Evolutionary conservation across 1,139 yeast genomes (phyloP).

Genomic region (Saccharomycopsis hybrid): DNA sequence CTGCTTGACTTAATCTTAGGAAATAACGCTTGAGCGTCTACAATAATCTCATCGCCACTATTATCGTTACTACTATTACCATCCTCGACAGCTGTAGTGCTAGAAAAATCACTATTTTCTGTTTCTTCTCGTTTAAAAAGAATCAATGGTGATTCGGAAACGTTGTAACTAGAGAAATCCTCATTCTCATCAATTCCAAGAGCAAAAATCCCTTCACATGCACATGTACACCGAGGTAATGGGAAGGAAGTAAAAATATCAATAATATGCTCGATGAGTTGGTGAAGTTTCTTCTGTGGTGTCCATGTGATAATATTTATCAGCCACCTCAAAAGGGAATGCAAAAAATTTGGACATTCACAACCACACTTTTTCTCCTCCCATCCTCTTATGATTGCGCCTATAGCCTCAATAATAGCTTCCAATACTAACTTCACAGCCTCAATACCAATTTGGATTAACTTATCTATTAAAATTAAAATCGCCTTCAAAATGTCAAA

Average conservation of each 20-base stretch:
- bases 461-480: slow-evolving; percentile 15
- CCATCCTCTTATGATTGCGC: slow-evolving; percentile 8
- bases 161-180: too few species aligned
- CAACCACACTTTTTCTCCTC: slow-evolving; percentile 17
- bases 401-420: slow-evolving; percentile 13
- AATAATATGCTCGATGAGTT: slow-evolving; percentile 12
- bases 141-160: neutral
- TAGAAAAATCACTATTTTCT: neutral
- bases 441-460: slow-evolving; percentile 12
- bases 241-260: slow-evolving; percentile 10
- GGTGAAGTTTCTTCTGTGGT: slow-evolving; percentile 10
- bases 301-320: slow-evolving; percentile 19
- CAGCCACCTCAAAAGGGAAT: slow-evolving; percentile 9
- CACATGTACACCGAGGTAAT: slow-evolving; percentile 14
- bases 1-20: too few species aligned
- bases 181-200: neutral
- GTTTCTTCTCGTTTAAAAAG: neutral
- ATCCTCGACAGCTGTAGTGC: neutral
- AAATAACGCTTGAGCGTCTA: neutral
- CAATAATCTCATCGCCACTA: neutral
- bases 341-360: slow-evolving; percentile 16
- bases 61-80: neutral
- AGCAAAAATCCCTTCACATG: slow-evolving; percentile 17
- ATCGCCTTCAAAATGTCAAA: slow-evolving; percentile 18
- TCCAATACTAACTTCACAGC: slow-evolving; percentile 15